These are phyloP conservation scores for Podospora conica DNA, from an alignment of 495 filamentous ascomycete species.

Conservation along the genomic window DNA sequence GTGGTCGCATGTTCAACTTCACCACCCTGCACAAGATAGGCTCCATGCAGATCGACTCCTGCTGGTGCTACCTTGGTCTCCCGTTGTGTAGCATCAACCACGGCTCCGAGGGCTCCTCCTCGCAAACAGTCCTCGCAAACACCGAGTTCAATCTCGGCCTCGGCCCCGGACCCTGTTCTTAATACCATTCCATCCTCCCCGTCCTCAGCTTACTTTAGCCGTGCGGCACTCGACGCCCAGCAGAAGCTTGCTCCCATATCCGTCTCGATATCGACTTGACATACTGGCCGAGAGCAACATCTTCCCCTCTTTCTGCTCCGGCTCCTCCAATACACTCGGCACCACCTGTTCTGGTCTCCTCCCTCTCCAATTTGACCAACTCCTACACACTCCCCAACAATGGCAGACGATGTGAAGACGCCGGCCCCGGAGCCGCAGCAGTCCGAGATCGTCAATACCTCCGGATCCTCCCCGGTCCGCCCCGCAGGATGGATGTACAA, in stretches of 20 bases:
- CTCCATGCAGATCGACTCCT: background rate
- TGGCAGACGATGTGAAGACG: constrained; percentile 11
- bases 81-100: background rate
- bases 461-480: constrained; percentile 15
- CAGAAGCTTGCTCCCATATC: constrained; percentile 1
- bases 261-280: constrained; percentile 7
- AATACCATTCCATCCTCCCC: background rate
- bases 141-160: constrained; percentile 1
- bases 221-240: constrained; percentile 3
- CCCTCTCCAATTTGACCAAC: background rate
- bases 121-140: background rate
- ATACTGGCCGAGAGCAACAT: background rate
- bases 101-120: no score
- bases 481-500: constrained; percentile 65
- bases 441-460: background rate
- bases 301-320: background rate
- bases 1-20: background rate
- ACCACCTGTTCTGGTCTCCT: background rate
- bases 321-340: background rate
- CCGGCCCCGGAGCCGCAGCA: constrained; percentile 3
- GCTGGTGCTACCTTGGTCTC: background rate
- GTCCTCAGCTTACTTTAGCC: constrained; percentile 8
- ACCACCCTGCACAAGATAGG: background rate
- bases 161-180: constrained; percentile 5
- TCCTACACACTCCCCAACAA: background rate